phyloP scores from a whole-genome alignment of 768 basidiomycete species.

The Phlebiopsis flavidoalba region DNA sequence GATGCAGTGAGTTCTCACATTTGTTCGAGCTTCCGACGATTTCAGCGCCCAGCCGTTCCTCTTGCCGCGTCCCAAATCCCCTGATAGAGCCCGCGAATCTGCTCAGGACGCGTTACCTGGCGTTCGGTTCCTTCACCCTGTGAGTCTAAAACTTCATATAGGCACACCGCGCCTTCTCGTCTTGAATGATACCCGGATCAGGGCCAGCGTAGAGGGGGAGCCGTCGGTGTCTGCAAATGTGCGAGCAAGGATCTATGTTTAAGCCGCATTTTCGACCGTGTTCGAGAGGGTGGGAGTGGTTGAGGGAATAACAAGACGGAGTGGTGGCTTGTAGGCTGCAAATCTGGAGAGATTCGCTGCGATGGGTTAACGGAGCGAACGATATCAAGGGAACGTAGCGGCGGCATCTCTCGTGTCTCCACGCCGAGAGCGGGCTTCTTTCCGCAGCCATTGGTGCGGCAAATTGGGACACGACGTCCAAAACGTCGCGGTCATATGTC shows the following conservation, averaged over 20 bases:
- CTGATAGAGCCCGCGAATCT: neutral
- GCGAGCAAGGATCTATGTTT: neutral
- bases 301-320: neutral
- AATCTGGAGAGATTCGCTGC: neutral
- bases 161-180: neutral
- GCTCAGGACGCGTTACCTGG: constrained; percentile 2
- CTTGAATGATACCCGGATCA: constrained; percentile 2
- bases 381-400: neutral
- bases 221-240: neutral
- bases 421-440: constrained; percentile 6
- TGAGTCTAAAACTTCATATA: constrained; percentile 3
- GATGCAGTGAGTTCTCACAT: neutral
- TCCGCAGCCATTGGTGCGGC: constrained; percentile 7
- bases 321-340: neutral
- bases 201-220: neutral
- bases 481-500: constrained; percentile 12
- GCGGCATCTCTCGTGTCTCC: neutral
- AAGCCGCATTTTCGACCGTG: neutral
- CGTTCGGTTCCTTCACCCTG: constrained; percentile 1
- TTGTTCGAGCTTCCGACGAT: neutral
- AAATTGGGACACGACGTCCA: constrained; percentile 6
- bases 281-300: neutral
- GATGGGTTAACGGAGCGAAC: neutral
- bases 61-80: neutral
- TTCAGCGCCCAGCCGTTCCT: neutral